Evolutionary conservation across 2,329 filamentous ascomycete genomes (phyloP), one percentile per base, ranked within the genome.

Genomic region (Cytospora piceicola): DNA sequence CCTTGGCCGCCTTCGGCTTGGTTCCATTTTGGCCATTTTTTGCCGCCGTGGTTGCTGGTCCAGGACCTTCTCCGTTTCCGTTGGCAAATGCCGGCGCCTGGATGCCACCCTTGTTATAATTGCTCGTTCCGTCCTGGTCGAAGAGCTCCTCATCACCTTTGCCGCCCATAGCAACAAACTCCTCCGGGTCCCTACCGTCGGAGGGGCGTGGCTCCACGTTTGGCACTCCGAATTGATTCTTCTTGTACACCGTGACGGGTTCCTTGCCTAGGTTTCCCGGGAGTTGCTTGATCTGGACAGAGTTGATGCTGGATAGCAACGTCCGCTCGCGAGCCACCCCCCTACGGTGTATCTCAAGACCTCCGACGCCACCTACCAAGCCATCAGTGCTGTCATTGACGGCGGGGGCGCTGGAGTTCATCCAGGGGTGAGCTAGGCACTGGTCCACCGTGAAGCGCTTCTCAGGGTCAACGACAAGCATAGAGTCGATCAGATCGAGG

Each of bases 371-470:
- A n/a, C 92, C 92, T 0, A 95, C 94, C 27, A 99, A 83, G 7
- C 94, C 94, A 73, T 96, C 93, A 20, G 94, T 97, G 78, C 93
- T 97, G 79, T 97, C 94, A 68, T 88, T 89, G 34, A 90, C 82
- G 67, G 84, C 88, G 42, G 86, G 80, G 17, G 75, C 69, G 51
- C 79, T 85, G 69, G 87, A 84, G 0, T 88, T 93, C 62, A 93
- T 86, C 95, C 95, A 99, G 0, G 94, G 93, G 74, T 99, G 95
- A 70, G 90, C 82, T 12, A 99, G 84, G 74, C 95, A 98, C 72
- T 96, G 88, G 69, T 98, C 94, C 67, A 99, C 88, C 0, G 91
- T 94, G 76, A 91, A 94, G 58, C 95, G 88, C 76, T 90, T 87
- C 32, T 92, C 88, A 2, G 93, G 89, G 69, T 97, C 89, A 39